Evolutionary conservation across 345 rosid genomes (phyloP).

Genomic region (Eucalyptus regnans): DNA sequence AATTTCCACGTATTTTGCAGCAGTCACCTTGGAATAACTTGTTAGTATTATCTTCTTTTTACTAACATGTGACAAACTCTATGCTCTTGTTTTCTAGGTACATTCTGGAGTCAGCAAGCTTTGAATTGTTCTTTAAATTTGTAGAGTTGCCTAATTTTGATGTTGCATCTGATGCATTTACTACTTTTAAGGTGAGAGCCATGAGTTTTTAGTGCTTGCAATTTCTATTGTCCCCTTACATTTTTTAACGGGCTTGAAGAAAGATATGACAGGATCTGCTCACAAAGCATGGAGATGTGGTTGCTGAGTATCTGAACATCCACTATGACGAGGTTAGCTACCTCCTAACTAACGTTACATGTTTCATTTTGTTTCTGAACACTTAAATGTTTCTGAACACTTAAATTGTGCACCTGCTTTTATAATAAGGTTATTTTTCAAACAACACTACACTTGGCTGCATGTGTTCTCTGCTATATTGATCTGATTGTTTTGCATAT

Average conservation of each 20-base stretch:
- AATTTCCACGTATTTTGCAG: background rate
- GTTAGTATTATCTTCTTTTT: background rate
- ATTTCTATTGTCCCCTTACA: background rate
- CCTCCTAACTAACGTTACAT: background rate
- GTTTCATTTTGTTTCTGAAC: background rate
- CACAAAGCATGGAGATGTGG: constrained; percentile 64
- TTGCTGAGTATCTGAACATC: constrained; percentile 65
- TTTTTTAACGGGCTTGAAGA: background rate
- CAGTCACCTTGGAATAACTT: background rate
- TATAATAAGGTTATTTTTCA: background rate
- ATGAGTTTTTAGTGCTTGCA: background rate
- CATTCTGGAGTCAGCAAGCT: constrained; percentile 88
- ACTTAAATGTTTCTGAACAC: background rate
- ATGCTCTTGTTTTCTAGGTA: constrained; percentile 38
- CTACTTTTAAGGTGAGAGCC: constrained; percentile 82
- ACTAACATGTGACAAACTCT: background rate
- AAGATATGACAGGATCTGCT: constrained; percentile 67
- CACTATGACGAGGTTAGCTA: constrained; percentile 79
- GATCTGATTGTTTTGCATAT: background rate
- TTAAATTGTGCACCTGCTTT: background rate
- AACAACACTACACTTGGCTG: background rate
- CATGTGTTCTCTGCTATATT: background rate
- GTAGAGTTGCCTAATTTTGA: constrained; percentile 92
- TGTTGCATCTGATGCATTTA: constrained; percentile 95
- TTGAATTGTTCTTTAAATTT: constrained; percentile 89